phyloP scores from a whole-genome alignment of 768 basidiomycete species.

The Cyclocybe aegerita region DNA sequence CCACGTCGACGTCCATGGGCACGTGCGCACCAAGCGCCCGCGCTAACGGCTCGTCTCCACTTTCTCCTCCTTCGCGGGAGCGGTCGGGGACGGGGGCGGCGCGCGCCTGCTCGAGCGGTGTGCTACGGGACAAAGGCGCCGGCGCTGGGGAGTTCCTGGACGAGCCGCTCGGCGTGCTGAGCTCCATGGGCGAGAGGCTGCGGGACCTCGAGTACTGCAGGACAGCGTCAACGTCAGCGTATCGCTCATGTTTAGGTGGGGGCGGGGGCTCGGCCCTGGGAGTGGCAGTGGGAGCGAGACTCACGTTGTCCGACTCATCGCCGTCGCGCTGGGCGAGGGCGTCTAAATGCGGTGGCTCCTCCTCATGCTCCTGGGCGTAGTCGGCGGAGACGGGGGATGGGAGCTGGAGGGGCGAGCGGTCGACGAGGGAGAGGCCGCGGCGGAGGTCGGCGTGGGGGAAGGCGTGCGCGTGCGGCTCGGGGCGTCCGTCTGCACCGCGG shows the following conservation, averaged over 20 bases:
- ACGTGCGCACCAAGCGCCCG: no score
- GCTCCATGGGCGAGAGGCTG: conserved; percentile 63
- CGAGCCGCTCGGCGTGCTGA: conserved; percentile 48
- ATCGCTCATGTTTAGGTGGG: no score
- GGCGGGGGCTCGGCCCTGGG: no score
- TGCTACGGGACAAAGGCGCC: not conserved
- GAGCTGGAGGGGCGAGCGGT: conserved; percentile 18
- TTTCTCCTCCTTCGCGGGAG: no score
- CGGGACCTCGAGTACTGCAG: conserved; percentile 24
- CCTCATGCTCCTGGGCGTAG: conserved; percentile 15
- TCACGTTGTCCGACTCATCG: conserved; percentile 16
- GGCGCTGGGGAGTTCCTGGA: conserved; percentile 11
- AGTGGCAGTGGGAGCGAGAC: conserved; percentile 1
- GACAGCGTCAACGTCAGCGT: not conserved
- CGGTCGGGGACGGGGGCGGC: not conserved
- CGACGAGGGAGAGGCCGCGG: not conserved
- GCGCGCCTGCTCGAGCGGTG: not conserved
- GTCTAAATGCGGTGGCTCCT: conserved; percentile 3
- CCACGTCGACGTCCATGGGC: no score
- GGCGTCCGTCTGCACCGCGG: conserved; percentile 23
- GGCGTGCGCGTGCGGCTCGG: conserved; percentile 3
- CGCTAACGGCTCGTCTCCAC: not conserved
- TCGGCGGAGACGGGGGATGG: conserved; percentile 24
- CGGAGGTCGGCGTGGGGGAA: conserved; percentile 1
- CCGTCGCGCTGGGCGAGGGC: conserved; percentile 10